phyloP scores from a whole-genome alignment of 1,139 yeast species.

The Hansenula sp. region DNA sequence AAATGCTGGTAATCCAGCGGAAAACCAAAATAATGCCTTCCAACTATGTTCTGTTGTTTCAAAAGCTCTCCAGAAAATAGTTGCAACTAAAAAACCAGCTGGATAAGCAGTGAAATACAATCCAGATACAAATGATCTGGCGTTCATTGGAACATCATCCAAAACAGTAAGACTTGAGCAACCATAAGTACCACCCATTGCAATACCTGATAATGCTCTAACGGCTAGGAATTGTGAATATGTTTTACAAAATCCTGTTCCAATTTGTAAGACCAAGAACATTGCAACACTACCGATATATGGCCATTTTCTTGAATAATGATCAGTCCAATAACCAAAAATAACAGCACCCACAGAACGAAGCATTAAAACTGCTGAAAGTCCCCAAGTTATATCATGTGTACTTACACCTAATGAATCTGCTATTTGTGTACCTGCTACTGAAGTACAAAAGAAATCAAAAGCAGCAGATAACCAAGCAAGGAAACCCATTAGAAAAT shows the following conservation, averaged over 20 bases:
- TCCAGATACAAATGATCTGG: slow-evolving; percentile 42
- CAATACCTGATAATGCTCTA: slow-evolving; percentile 44
- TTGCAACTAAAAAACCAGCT: slow-evolving; percentile 40
- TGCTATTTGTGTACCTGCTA: slow-evolving; percentile 42
- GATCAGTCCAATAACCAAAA: slow-evolving; percentile 48
- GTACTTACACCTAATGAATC: slow-evolving; percentile 35
- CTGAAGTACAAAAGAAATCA: slow-evolving; percentile 50
- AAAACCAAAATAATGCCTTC: slow-evolving; percentile 54
- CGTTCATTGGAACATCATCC: slow-evolving; percentile 40
- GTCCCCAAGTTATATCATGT: slow-evolving; percentile 51
- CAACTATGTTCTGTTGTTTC: slow-evolving; percentile 31
- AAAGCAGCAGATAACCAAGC: slow-evolving; percentile 53
- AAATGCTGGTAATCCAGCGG: slow-evolving; percentile 42
- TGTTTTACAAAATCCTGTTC: slow-evolving; percentile 48
- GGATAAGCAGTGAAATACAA: slow-evolving; percentile 42
- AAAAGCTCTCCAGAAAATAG: slow-evolving; percentile 40
- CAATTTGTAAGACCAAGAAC: slow-evolving; percentile 45
- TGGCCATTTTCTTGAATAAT: slow-evolving; percentile 53
- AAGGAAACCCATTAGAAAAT: slow-evolving; percentile 40
- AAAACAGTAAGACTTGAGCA: slow-evolving; percentile 43
- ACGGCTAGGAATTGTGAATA: slow-evolving; percentile 48
- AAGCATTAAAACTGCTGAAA: slow-evolving; percentile 54
- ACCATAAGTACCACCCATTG: slow-evolving; percentile 51
- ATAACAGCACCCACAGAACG: slow-evolving; percentile 56
- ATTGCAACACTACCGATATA: slow-evolving; percentile 37